Evolutionary conservation across 2,329 filamentous ascomycete genomes (phyloP).

Genomic region (Colletotrichum karsti): DNA sequence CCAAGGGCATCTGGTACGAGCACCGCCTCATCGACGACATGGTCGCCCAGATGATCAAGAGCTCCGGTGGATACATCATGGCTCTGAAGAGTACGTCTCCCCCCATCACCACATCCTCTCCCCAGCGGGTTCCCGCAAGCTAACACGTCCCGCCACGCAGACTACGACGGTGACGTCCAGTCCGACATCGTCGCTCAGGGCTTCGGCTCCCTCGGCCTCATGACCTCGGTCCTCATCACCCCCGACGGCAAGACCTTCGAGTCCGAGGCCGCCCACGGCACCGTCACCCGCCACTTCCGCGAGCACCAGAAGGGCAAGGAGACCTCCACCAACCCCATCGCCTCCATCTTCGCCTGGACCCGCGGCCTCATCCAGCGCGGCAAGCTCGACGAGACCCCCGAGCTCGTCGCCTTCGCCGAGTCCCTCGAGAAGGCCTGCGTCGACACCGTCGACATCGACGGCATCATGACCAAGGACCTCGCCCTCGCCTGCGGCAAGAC

Average conservation of each 20-base stretch:
- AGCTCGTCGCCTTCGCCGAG: slow-evolving; percentile 91
- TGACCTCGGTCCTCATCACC: slow-evolving; percentile 97
- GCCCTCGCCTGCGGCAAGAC: slow-evolving; percentile 94
- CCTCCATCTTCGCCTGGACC: slow-evolving; percentile 99
- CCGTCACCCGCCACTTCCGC: slow-evolving; percentile 97
- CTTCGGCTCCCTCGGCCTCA: slow-evolving; percentile 96
- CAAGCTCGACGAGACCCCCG: slow-evolving; percentile 90
- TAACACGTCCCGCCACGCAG: slow-evolving; percentile 52
- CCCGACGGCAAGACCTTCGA: slow-evolving; percentile 97
- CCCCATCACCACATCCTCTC: not conserved
- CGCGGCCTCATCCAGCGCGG: slow-evolving; percentile 93
- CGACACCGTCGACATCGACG: slow-evolving; percentile 91
- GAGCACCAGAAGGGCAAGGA: slow-evolving; percentile 98
- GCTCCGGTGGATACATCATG: slow-evolving; percentile 94
- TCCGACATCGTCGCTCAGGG: slow-evolving; percentile 98
- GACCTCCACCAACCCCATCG: slow-evolving; percentile 98
- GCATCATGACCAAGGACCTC: slow-evolving; percentile 99
- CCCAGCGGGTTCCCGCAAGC: too few species aligned
- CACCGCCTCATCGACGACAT: slow-evolving; percentile 99
- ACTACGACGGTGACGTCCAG: slow-evolving; percentile 99
- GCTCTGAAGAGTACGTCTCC: slow-evolving; percentile 88
- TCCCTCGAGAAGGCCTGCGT: slow-evolving; percentile 91
- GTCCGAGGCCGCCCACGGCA: slow-evolving; percentile 97
- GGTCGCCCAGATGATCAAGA: slow-evolving; percentile 99
- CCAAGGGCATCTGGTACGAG: slow-evolving; percentile 97